phyloP scores from a whole-genome alignment of 345 rosid species.

The Draba incana region DNA sequence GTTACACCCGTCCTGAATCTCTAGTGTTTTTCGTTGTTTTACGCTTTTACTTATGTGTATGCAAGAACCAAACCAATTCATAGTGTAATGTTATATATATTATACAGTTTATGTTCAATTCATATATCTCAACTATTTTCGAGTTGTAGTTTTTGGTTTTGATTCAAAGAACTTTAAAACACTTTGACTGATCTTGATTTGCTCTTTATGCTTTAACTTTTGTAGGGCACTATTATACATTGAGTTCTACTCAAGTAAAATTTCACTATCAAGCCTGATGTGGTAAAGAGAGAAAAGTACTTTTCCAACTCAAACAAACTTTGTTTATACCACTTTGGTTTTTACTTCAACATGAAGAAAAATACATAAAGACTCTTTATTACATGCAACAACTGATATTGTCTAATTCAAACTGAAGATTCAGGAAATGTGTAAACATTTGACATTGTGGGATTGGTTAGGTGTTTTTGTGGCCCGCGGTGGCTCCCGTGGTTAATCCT shows the following conservation, averaged over 20 bases:
- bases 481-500: constrained; percentile 43
- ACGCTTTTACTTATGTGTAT: constrained; percentile 29
- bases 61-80: constrained; percentile 31
- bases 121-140: too few relatives aligned
- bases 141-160: not conserved
- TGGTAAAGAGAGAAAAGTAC: constrained; percentile 30
- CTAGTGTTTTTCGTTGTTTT: constrained; percentile 10
- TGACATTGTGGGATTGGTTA: constrained; percentile 26
- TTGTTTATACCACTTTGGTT: constrained; percentile 24
- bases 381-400: constrained; percentile 28
- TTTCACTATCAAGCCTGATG: constrained; percentile 18
- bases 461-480: constrained; percentile 38
- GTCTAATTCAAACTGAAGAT: constrained; percentile 34
- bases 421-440: constrained; percentile 35
- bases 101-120: constrained; percentile 22
- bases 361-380: constrained; percentile 20
- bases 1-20: constrained; percentile 13
- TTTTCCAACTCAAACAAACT: constrained; percentile 33
- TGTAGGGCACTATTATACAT: constrained; percentile 26
- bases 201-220: constrained; percentile 30
- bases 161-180: constrained; percentile 30
- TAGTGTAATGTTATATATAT: constrained; percentile 36
- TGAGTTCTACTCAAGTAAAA: constrained; percentile 38
- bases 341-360: constrained; percentile 43
- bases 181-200: constrained; percentile 6